phyloP scores from a whole-genome alignment of 305 asterid genomes.

The Petunia hybrid region DNA sequence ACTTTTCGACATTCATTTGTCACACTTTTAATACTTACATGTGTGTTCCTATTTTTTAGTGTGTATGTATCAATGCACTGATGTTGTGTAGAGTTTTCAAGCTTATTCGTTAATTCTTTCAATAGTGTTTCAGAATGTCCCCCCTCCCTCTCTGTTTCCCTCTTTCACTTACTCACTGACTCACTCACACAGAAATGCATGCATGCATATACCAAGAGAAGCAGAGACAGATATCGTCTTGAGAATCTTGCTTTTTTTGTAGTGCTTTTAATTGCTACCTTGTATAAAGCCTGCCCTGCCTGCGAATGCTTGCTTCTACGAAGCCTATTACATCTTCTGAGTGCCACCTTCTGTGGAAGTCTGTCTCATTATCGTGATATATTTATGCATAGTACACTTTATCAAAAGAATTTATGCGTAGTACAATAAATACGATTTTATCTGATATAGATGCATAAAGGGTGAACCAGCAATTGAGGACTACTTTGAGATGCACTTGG shows the following conservation, averaged over 20 bases:
- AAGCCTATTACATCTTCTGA: conserved; percentile 6
- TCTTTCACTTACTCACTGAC: neutral
- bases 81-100: conserved; percentile 11
- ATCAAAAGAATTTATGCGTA: too few relatives aligned
- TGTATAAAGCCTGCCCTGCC: conserved; percentile 17
- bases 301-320: conserved; percentile 8
- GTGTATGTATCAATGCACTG: conserved; percentile 4
- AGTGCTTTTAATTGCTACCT: conserved; percentile 17
- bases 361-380: conserved; percentile 10
- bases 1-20: neutral
- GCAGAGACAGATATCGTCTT: neutral
- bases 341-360: neutral
- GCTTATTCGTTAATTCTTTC: conserved; percentile 23
- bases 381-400: too few relatives aligned
- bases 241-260: conserved; percentile 1
- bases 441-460: conserved; percentile 80
- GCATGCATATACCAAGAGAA: too few relatives aligned
- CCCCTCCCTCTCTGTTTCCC: neutral
- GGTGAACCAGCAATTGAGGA: conserved; percentile 99
- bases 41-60: conserved; percentile 21
- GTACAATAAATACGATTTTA: neutral
- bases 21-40: neutral
- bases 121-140: conserved; percentile 19
- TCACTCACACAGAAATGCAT: neutral
- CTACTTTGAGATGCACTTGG: conserved; percentile 73